phyloP scores from a whole-genome alignment of 163 green algal genomes.

The Scenedesmus sp. region DNA sequence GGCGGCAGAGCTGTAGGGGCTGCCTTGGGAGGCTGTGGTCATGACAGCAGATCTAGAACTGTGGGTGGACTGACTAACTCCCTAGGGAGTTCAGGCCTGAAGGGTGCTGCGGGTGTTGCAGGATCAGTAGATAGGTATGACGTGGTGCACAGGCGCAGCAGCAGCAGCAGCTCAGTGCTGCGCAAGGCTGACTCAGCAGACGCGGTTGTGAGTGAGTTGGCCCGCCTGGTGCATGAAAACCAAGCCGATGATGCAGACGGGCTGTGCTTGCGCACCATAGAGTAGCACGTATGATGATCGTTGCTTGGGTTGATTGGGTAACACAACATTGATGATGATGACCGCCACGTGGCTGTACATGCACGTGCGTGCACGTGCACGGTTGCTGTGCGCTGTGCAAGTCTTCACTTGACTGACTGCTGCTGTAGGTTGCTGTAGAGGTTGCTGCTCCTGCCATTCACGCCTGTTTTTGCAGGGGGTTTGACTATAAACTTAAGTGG shows the following conservation, averaged over 20 bases:
- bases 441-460: no score
- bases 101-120: neutral
- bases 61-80: neutral
- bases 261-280: neutral
- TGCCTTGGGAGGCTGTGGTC: neutral
- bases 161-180: neutral
- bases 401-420: no score
- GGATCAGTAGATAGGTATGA: neutral
- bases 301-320: neutral
- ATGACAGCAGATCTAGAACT: neutral
- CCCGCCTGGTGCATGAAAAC: neutral
- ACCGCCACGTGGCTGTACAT: no score
- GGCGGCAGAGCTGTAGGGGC: neutral
- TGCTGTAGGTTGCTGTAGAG: no score
- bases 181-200: neutral
- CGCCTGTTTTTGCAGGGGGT: no score
- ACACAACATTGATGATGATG: no score
- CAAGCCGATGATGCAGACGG: neutral
- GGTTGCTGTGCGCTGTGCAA: no score
- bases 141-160: slow-evolving; percentile 32
- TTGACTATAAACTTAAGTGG: no score
- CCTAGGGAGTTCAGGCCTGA: no score
- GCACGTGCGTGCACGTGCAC: no score
- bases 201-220: neutral
- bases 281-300: neutral